phyloP scores from a whole-genome alignment of 768 basidiomycete genomes.

The Tylopilus sp. region DNA sequence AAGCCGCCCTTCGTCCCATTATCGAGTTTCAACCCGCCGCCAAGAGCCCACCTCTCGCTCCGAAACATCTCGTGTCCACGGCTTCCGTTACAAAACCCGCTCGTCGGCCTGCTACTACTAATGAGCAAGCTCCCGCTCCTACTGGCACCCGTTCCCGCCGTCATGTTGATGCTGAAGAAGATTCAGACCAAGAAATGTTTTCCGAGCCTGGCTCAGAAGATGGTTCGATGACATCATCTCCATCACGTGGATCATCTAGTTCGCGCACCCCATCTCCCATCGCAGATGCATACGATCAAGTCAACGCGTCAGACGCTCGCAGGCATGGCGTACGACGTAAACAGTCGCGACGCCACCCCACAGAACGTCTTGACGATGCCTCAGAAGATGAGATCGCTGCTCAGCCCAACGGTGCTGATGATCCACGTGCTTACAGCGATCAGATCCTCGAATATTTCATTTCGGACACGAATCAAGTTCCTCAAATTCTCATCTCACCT shows the following conservation, averaged over 20 bases:
- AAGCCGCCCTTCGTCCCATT: conserved; percentile 80
- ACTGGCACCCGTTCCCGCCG: conserved; percentile 60
- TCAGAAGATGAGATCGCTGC: conserved; percentile 40
- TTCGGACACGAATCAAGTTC: conserved; percentile 91
- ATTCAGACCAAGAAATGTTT: conserved; percentile 58
- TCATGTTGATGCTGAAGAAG: conserved; percentile 47
- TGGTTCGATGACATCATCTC: conserved; percentile 86
- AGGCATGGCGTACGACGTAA: conserved; percentile 43
- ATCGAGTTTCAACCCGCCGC: conserved; percentile 90
- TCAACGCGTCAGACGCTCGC: conserved; percentile 19
- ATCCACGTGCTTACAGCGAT: conserved; percentile 81
- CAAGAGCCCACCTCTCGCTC: conserved; percentile 91
- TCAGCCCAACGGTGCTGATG: conserved; percentile 44
- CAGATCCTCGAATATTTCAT: conserved; percentile 98
- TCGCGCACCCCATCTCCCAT: conserved; percentile 95
- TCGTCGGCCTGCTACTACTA: conserved; percentile 23
- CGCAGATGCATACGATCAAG: conserved; percentile 39
- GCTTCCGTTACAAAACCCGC: conserved; percentile 42
- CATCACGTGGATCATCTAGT: conserved; percentile 79
- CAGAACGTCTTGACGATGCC: conserved; percentile 43
- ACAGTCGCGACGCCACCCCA: conserved; percentile 44
- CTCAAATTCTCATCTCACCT: conserved; percentile 80
- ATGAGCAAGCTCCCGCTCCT: conserved; percentile 14
- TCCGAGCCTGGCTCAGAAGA: conserved; percentile 81
- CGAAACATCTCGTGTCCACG: conserved; percentile 85